These are phyloP conservation scores for Inosperma sp. DNA, from an alignment of 768 basidiomycete species.

Conservation along the genomic window DNA sequence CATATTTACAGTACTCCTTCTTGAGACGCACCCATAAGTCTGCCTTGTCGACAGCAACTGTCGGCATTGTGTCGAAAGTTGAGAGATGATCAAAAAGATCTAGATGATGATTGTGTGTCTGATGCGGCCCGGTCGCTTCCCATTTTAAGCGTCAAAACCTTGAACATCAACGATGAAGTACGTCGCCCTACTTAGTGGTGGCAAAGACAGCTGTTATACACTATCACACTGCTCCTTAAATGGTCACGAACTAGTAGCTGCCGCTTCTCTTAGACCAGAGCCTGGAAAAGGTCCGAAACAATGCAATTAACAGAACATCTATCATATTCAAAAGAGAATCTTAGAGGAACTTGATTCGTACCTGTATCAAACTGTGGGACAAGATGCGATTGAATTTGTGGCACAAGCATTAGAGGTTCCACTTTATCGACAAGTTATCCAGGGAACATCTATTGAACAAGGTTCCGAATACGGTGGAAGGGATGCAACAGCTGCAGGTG, in stretches of 20 bases:
- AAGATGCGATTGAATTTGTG: conserved; percentile 85
- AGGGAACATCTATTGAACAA: conserved; percentile 75
- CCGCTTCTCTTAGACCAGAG: conserved; percentile 83
- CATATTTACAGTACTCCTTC: conserved; percentile 65
- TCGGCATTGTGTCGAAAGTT: conserved; percentile 62
- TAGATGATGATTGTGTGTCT: conserved; percentile 29
- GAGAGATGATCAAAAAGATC: background rate
- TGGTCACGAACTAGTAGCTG: conserved; percentile 82
- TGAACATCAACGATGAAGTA: conserved; percentile 66
- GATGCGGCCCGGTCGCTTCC: background rate
- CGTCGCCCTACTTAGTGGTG: conserved; percentile 91
- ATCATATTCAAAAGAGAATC: conserved; percentile 18
- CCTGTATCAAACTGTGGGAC: conserved; percentile 98
- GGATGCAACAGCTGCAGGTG: conserved; percentile 38
- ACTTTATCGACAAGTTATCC: conserved; percentile 76
- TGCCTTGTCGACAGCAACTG: conserved; percentile 91
- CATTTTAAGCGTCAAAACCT: background rate
- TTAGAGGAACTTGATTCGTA: conserved; percentile 99
- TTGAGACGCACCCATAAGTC: conserved; percentile 89
- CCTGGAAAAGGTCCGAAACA: conserved; percentile 71
- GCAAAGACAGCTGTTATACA: conserved; percentile 97
- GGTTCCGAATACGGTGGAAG: conserved; percentile 82
- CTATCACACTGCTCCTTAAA: conserved; percentile 83
- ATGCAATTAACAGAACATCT: conserved; percentile 19
- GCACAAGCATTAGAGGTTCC: conserved; percentile 84